Base-by-base conservation (phyloP, 257 asterid genomes). In the Solanum raphanifolium region DNA sequence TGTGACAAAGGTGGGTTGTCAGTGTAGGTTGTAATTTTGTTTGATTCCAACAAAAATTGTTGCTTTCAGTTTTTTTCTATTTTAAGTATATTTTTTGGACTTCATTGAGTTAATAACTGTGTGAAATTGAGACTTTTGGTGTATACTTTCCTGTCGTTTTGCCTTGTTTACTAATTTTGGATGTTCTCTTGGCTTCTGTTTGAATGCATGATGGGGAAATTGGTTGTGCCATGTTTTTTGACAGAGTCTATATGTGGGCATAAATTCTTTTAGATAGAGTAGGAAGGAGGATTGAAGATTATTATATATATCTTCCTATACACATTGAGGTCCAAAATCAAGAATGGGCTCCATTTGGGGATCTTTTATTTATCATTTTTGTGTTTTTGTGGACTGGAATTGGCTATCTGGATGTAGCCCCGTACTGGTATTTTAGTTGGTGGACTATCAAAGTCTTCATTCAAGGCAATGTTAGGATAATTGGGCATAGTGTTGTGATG, bases 371-470 rank as follows among this genome's bases (percentile, higher is more conserved):
- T n/a, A 39, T 25, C 36, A 41, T 41, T 41, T 41, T 4, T 78
- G 66, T 43, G 36, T 79, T 79, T 79, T 43, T 43, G 38, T 41
- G 38, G 16, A 43, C 31, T 86, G 58, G 86, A 60, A 5, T 20
- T 39, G 10, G 20, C 46, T 16, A 20, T 87, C 58, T 38, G 31
- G 87, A 81, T 86, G 66, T 38, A 69, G 73, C 79, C 58, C 72
- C 35, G 75, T 86, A 88, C 36, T 55, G 4, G 41, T 36, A 83
- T 82, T 84, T 74, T 60, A 86, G 87, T 78, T 85, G 92, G 87
- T 87, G 83, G 31, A 81, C 32, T 85, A 83, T 71, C 78, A 84
- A 20, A 69, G 36, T 52, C 62, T 86, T 68, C 86, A 86, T 87
- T 86, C 41, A 88, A n/a, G 71, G 84, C 83, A 27, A 88, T 73